Conservation (phyloP, 805 yeast genomes). For the Ogataea ramenticola region DNA sequence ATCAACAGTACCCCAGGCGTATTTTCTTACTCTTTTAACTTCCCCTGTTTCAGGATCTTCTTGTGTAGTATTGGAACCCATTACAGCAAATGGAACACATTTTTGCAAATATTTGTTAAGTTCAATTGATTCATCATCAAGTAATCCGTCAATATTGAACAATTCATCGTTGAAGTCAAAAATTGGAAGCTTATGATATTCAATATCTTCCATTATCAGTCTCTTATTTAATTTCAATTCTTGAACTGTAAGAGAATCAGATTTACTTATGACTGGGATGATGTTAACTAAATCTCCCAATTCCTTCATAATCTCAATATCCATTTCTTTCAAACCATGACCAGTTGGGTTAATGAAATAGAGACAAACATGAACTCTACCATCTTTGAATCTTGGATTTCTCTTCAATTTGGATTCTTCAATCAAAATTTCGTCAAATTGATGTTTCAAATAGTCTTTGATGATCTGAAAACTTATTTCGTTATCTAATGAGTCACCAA, state of each 20-base stretch:
- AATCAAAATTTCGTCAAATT: slow-evolving; percentile 73
- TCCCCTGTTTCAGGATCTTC: slow-evolving; percentile 30
- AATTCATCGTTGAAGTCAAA: slow-evolving; percentile 70
- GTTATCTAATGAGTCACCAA: slow-evolving; percentile 70
- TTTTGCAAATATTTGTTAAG: slow-evolving; percentile 33
- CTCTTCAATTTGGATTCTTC: slow-evolving; percentile 79
- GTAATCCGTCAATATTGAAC: slow-evolving; percentile 20
- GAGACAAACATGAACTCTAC: slow-evolving; percentile 71
- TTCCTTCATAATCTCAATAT: slow-evolving; percentile 61
- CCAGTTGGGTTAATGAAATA: slow-evolving; percentile 69
- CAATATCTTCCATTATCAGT: slow-evolving; percentile 71
- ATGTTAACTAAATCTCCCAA: slow-evolving; percentile 72
- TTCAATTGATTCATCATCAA: slow-evolving; percentile 24
- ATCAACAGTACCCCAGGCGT: slow-evolving; percentile 63
- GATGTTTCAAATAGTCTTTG: slow-evolving; percentile 75
- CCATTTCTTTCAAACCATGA: slow-evolving; percentile 64
- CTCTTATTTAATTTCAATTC: slow-evolving; percentile 70
- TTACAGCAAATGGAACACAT: slow-evolving; percentile 56
- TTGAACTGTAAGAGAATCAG: slow-evolving; percentile 66
- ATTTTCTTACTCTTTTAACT: slow-evolving; percentile 41
- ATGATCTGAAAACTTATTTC: slow-evolving; percentile 58
- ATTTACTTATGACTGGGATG: slow-evolving; percentile 74
- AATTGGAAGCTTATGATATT: slow-evolving; percentile 60
- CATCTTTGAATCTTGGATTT: slow-evolving; percentile 80
- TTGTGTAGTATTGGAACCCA: slow-evolving; percentile 43